Percentiles rank a stretch among this genome's conserved stretches.
Conservation (phyloP, 495 filamentous ascomycete genomes). For the Friedmanniomyces simplex region DNA sequence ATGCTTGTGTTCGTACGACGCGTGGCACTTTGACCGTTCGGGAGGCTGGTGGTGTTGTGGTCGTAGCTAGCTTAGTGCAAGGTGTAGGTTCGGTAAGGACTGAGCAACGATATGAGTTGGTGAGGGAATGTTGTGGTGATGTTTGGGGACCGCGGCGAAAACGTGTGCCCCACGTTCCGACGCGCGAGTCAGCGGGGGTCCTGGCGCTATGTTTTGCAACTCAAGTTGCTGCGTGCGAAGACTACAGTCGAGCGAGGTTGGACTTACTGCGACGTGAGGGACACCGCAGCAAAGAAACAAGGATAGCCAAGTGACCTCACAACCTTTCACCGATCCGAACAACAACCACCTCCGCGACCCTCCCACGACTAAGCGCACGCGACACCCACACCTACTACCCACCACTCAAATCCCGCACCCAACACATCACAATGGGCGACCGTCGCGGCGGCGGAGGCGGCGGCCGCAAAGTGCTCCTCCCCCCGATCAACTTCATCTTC, state of each 20-base stretch:
- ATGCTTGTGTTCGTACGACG: neutral
- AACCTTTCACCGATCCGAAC: neutral
- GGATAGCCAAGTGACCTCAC: neutral
- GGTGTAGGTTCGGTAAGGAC: neutral
- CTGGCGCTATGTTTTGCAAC: too few species aligned
- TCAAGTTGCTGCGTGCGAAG: too few species aligned
- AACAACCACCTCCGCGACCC: neutral
- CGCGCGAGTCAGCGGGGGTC: too few species aligned
- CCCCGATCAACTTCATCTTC: constrained; percentile 98
- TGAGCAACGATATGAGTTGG: neutral
- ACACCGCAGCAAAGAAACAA: too few species aligned
- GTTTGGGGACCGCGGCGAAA: neutral
- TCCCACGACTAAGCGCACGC: neutral
- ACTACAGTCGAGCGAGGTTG: too few species aligned
- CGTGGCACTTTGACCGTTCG: neutral
- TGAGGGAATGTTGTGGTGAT: neutral
- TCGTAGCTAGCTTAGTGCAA: neutral
- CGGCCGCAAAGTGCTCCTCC: constrained; percentile 79
- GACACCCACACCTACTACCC: neutral
- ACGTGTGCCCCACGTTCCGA: too few species aligned
- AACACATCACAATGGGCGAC: constrained; percentile 57
- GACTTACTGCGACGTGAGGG: too few species aligned
- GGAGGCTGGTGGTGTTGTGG: neutral
- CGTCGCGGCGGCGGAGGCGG: constrained; percentile 66
- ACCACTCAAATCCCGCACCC: neutral